These are phyloP conservation scores for Edaphochlamys debaryana DNA, from an alignment of 139 green algal species.

Conservation along the genomic window DNA sequence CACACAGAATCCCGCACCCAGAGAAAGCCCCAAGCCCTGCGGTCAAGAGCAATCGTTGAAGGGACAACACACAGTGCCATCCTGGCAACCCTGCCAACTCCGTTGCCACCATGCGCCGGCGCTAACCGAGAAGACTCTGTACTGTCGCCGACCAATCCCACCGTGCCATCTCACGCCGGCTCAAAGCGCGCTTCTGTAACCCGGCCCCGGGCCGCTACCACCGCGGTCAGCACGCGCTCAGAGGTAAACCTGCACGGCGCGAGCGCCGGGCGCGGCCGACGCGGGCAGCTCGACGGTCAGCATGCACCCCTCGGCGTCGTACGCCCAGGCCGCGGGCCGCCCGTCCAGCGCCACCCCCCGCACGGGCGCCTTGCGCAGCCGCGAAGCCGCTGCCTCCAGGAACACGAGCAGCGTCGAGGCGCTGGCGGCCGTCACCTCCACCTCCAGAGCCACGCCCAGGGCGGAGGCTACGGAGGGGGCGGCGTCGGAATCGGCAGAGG, in stretches of 20 bases:
- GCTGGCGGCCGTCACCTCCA: not conserved
- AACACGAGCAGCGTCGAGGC: slow-evolving; percentile 5
- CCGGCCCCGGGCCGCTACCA: too few species aligned
- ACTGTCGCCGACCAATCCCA: too few species aligned
- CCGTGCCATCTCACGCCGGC: too few species aligned
- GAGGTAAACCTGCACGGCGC: slow-evolving; percentile 6
- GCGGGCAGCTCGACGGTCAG: not conserved
- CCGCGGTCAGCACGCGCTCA: too few species aligned
- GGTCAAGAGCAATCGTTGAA: too few species aligned
- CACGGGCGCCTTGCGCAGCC: not conserved
- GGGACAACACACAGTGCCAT: too few species aligned
- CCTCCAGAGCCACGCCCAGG: slow-evolving; percentile 5
- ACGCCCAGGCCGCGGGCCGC: not conserved
- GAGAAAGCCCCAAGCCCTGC: too few species aligned
- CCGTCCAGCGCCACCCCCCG: not conserved
- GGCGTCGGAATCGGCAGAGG: not conserved
- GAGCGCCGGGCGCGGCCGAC: not conserved
- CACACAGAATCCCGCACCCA: too few species aligned
- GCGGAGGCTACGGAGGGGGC: not conserved
- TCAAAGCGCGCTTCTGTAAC: too few species aligned
- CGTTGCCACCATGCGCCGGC: too few species aligned
- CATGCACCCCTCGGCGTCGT: not conserved
- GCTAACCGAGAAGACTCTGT: too few species aligned
- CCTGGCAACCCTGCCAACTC: too few species aligned
- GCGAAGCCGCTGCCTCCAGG: not conserved